Evolutionary conservation across 2,329 filamentous ascomycete species (phyloP), one percentile per base, ranked within the genome.

Genomic region (Pleomassaria siparia): DNA sequence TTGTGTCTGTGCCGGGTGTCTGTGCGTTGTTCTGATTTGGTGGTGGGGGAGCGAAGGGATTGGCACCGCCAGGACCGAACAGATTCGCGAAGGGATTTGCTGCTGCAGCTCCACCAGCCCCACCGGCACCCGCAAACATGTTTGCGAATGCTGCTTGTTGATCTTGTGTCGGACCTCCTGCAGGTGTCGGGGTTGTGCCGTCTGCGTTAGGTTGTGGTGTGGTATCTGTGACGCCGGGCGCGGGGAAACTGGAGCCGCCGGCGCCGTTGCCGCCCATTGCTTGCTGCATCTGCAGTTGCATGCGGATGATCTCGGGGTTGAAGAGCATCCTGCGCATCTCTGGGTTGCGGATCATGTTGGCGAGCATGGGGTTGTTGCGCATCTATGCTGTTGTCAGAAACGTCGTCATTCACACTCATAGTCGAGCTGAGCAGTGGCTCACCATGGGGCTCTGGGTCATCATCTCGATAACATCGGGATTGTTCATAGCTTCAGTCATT

Each of bases 401-500:
- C 8, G 21, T 13, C 29, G 26, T 40, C 11, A 36, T 16, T 9
- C 7, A 15, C n/a, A 2, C 3, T 29, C 28, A 21, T 21, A 18
- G 10, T 20, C n/a, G n/a, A 2, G 18, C 20, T 30, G n/a, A 11
- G 22, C 5, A 26, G 13, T 47, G 39, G 36, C 44, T 39, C 47
- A 64, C 64, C 81, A 97, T 77, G 3, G 76, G 76, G 50, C 72
- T 76, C 52, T 79, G 72, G 47, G 74, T 66, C 59, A 79, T 89
- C 82, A 95, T 89, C 66, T 97, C 90, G 66, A 97, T 82, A 60
- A 99, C 88, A 15, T 86, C 83, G n/a, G 94, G 92, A 72, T 97
- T 97, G 71, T 91, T 89, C 70, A 99, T 87, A 28, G 91, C 90
- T 73, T 96, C 92, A 71, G 94, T 95, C 83, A 99, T 88, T 46